Base-by-base conservation (phyloP, 108 stramenopile species). In the Tribonema minus region DNA sequence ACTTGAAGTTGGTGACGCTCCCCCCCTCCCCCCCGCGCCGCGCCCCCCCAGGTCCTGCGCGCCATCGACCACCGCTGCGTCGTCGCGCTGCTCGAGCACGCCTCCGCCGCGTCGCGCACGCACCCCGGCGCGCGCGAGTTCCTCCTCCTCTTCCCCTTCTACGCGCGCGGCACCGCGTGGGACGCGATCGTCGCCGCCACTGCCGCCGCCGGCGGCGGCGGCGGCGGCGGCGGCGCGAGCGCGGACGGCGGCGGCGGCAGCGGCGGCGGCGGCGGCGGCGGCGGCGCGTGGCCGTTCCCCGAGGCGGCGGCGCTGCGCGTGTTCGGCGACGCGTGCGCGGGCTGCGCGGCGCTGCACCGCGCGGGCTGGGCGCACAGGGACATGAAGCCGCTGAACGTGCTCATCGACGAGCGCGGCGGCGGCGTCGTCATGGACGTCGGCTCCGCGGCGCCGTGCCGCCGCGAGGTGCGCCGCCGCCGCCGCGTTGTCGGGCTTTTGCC, bases 381-480 rank as follows among this genome's bases (percentile, higher is more conserved):
- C 25, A 64, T 74, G 40, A 64, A 64, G 72, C 72, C 72, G 3
- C 40, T 73, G 30, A 73, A 73, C 32, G 30, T 73, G 38, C 63
- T 73, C 36, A 39, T 73, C 20, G 61, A 30, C 12, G 63, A 73
- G 9, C 29, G 37, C 5, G 72, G 72, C 1, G 12, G 31, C 3
- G 40, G 62, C 62, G 41, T 73, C 62, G 72, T 73, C 26, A 73
- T 73, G 72, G 72, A 73, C 63, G 72, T 73, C 40, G 72, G 72
- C 25, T 64, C 62, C 30, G 72, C 72, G 6, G 61, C 60, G 32
- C 40, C 32, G 5, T 61, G 60, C 4, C 62, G 40, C 40, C 61
- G 63, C 61, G 72, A 73, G 72, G 72, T 64, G n/a, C 27, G 36
- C 58, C 38, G 38, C 38, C 38, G 5, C 38, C 38, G 3, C n/a